These are phyloP conservation scores for Brassica cretica DNA, from an alignment of 345 rosid species.

Conservation along the genomic window DNA sequence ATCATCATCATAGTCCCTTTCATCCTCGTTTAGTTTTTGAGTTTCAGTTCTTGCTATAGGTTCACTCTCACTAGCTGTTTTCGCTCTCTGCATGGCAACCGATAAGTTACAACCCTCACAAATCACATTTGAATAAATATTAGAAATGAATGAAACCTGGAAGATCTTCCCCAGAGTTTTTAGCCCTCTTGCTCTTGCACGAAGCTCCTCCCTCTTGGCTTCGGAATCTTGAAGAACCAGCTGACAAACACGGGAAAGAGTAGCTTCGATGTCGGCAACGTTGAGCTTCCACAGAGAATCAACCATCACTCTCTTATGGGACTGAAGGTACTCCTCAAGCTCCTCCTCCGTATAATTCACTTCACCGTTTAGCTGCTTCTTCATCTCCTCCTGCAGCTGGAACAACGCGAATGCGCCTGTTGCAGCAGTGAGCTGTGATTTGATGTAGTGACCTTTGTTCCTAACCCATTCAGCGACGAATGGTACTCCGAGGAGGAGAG, in stretches of 20 bases:
- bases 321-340: constrained; percentile 82
- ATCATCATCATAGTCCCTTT: constrained; percentile 37
- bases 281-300: constrained; percentile 99
- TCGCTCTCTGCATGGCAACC: constrained; percentile 53
- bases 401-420: constrained; percentile 96
- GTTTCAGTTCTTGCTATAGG: constrained; percentile 37
- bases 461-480: constrained; percentile 97
- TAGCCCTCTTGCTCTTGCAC: constrained; percentile 88
- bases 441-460: constrained; percentile 88
- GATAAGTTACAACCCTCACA: neutral
- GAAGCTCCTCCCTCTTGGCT: constrained; percentile 85
- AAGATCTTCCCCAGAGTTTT: constrained; percentile 93
- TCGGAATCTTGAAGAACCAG: constrained; percentile 97
- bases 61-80: constrained; percentile 66
- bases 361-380: constrained; percentile 78
- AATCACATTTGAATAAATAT: constrained; percentile 5
- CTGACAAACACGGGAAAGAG: constrained; percentile 94
- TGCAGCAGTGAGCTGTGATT: constrained; percentile 92
- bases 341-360: constrained; percentile 87
- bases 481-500: constrained; percentile 72
- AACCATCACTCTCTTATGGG: constrained; percentile 88
- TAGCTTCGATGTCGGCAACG: constrained; percentile 94
- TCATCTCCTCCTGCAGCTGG: constrained; percentile 99
- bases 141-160: constrained; percentile 53
- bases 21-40: constrained; percentile 59